phyloP scores from a whole-genome alignment of 805 yeast genomes.

The Nakazawaea sp. region DNA sequence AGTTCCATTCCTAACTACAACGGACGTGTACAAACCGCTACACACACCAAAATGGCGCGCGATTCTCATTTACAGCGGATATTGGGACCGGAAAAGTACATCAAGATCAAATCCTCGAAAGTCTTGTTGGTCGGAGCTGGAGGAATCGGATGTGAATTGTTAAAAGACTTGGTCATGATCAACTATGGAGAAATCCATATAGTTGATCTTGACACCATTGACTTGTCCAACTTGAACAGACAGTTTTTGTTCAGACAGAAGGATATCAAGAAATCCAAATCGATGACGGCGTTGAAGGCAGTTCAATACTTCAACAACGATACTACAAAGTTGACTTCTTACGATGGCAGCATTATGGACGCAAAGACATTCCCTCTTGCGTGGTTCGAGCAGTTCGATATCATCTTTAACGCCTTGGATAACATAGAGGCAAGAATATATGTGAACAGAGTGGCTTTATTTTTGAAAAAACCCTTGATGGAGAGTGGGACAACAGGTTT shows the following conservation, averaged over 20 bases:
- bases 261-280: conserved; percentile 85
- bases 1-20: too few relatives aligned
- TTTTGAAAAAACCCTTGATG: conserved; percentile 67
- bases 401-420: conserved; percentile 89
- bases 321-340: conserved; percentile 59
- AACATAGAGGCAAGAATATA: conserved; percentile 88
- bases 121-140: conserved; percentile 92
- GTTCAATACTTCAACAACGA: conserved; percentile 69
- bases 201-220: conserved; percentile 94
- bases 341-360: conserved; percentile 87
- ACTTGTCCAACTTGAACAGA: conserved; percentile 84
- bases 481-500: conserved; percentile 96
- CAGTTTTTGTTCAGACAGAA: conserved; percentile 87
- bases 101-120: conserved; percentile 32
- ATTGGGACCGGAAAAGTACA: conserved; percentile 31
- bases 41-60: conserved; percentile 18
- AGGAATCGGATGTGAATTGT: conserved; percentile 90
- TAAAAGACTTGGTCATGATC: conserved; percentile 71
- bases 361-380: conserved; percentile 56
- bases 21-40: too few relatives aligned
- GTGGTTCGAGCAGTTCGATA: conserved; percentile 74
- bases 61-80: conserved; percentile 36
- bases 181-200: conserved; percentile 85
- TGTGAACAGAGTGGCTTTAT: conserved; percentile 78
- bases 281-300: conserved; percentile 77